Conservation (phyloP, 306 rosid species). For the Pyrus communis region DNA sequence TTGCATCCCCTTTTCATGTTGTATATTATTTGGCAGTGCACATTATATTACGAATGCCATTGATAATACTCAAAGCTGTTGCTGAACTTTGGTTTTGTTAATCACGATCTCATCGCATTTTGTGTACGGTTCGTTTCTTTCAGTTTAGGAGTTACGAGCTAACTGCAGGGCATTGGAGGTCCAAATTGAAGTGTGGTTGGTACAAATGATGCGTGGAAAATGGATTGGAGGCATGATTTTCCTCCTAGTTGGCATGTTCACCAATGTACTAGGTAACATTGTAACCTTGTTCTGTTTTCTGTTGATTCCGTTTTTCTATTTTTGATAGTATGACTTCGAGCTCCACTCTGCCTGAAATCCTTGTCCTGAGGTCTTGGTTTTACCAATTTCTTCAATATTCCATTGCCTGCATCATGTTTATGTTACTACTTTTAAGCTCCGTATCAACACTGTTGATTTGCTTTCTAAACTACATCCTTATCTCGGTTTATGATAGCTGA, state of each 20-base stretch:
- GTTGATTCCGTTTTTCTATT: not conserved
- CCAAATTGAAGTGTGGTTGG: conserved; percentile 22
- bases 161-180: conserved; percentile 16
- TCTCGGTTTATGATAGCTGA: not conserved
- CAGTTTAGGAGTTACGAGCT: conserved; percentile 16
- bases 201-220: conserved; percentile 42
- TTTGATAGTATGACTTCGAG: not conserved
- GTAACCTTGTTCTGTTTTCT: not conserved
- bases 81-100: not conserved
- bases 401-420: not conserved
- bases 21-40: not conserved
- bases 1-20: not conserved
- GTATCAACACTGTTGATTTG: not conserved
- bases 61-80: not conserved
- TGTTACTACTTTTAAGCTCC: not conserved
- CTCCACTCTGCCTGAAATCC: not conserved
- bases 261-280: conserved; percentile 49
- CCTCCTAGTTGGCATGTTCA: conserved; percentile 40
- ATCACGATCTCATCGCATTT: conserved; percentile 12
- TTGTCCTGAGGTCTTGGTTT: not conserved
- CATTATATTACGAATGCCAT: not conserved
- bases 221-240: conserved; percentile 42
- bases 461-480: not conserved
- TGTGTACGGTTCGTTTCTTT: conserved; percentile 7
- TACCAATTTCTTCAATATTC: not conserved